Evolutionary conservation across 1,284 basidiomycete genomes (phyloP), one percentile per base, ranked within the genome.

Genomic region (Trametes polyzona): DNA sequence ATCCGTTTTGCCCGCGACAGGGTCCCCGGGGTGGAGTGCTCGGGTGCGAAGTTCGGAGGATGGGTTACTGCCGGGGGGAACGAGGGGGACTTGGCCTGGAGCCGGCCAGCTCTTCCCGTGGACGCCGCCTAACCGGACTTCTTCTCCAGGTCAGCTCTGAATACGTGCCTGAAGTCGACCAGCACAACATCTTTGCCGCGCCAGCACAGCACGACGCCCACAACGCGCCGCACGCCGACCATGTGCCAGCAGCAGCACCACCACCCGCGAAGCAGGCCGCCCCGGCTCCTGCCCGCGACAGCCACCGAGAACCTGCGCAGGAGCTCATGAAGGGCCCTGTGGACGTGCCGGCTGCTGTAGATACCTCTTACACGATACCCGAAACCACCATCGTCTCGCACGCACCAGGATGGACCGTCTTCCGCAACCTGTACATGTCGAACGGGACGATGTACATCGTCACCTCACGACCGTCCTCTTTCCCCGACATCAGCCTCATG

Each of bases 401-500:
- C 55, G 84, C 83, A 14, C 84, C 85, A 39, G 92, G 92, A 39
- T 94, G 91, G 90, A 93, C 92, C 0, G 73, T 93, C 30, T 91
- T 92, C 70, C 80, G 82, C 42, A 83, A 92, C 65, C 70, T 94
- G 12, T 93, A 93, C 76, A 86, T 93, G 81, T 84, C 82, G 46
- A 87, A 91, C 64, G 90, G 88, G 11, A 90, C 87, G 0, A 74
- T 93, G 27, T 85, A 81, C 68, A 79, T 92, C 59, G 74, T 84
- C 59, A 84, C 78, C 57, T 80, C 73, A 47, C 75, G 76, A 21
- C 74, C 70, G 19, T 69, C 70, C 10, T 66, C 74, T 17, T 89
- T 87, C 64, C 91, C 91, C 0, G 81, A 83, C 43, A 77, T 86
- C 55, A 73, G 82, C 26, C 70, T 84, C 67, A 87, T 93, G 76